phyloP scores from a whole-genome alignment of 192 early-diverging fungal genomes.

The Backusella psychrophila region DNA sequence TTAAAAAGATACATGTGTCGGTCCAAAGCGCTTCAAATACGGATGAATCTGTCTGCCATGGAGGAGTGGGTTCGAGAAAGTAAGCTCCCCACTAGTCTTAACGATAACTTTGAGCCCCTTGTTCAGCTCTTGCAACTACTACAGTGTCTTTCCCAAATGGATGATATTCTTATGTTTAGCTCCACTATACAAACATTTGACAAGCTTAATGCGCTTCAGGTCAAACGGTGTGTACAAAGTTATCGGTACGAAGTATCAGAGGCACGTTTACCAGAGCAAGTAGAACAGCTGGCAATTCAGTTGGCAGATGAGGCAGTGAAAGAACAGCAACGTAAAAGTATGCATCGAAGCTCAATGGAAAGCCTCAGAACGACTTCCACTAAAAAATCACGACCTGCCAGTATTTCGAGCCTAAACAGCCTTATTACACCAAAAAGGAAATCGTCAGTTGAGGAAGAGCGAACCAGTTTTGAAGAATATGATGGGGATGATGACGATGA shows the following conservation, averaged over 20 bases:
- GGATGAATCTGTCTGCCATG: constrained; percentile 75
- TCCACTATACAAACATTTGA: constrained; percentile 65
- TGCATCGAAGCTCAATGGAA: not conserved
- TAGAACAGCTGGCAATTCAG: constrained; percentile 70
- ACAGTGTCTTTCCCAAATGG: constrained; percentile 71
- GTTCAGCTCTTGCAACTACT: constrained; percentile 80
- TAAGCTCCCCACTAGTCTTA: constrained; percentile 31
- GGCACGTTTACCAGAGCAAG: constrained; percentile 59
- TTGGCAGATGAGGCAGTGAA: constrained; percentile 56
- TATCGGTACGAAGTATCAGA: constrained; percentile 93
- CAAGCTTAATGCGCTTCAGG: constrained; percentile 64
- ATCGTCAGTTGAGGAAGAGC: not conserved
- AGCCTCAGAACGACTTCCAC: not conserved
- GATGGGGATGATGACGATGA: constrained; percentile 19
- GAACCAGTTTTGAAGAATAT: constrained; percentile 1
- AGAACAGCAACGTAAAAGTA: constrained; percentile 22
- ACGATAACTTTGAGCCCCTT: constrained; percentile 59
- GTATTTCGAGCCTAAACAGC: constrained; percentile 31
- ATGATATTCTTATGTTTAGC: constrained; percentile 67
- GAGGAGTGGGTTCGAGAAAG: constrained; percentile 83
- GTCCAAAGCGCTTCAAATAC: constrained; percentile 80
- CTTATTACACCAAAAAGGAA: constrained; percentile 6
- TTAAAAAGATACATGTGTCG: constrained; percentile 71
- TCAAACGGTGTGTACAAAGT: constrained; percentile 64
- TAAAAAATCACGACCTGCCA: constrained; percentile 9